phyloP scores from a whole-genome alignment of 306 rosid species.

The Macrotyloma uniflorum region DNA sequence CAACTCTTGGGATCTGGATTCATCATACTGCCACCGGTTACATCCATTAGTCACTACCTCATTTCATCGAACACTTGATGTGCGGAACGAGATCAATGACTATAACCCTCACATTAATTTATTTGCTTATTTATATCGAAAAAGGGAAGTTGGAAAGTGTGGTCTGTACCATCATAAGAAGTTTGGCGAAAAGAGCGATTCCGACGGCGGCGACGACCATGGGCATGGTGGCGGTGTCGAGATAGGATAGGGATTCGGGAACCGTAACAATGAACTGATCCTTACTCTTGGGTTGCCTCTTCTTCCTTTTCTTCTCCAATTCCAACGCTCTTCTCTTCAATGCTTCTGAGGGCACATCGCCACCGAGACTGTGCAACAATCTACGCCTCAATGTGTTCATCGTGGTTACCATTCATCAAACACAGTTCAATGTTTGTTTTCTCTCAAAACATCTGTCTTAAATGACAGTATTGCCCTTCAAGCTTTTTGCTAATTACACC shows the following conservation, averaged over 20 bases:
- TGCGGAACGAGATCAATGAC: conserved; percentile 28
- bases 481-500: too few species aligned
- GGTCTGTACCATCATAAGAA: conserved; percentile 61
- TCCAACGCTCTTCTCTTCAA: conserved; percentile 47
- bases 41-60: conserved; percentile 14
- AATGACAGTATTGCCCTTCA: too few species aligned
- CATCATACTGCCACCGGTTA: conserved; percentile 57
- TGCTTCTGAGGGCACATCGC: conserved; percentile 13
- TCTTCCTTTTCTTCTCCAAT: conserved; percentile 56
- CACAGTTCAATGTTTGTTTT: too few species aligned
- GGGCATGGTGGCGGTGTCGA: conserved; percentile 86
- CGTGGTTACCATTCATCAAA: not conserved
- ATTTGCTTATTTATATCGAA: too few species aligned
- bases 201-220: conserved; percentile 70
- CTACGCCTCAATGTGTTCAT: conserved; percentile 37
- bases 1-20: conserved; percentile 60
- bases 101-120: too few species aligned
- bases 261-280: conserved; percentile 59
- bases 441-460: too few species aligned
- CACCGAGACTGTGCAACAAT: conserved; percentile 38
- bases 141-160: not conserved
- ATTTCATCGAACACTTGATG: conserved; percentile 40
- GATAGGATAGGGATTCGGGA: conserved; percentile 69
- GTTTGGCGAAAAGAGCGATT: conserved; percentile 53
- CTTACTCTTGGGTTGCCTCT: conserved; percentile 38